A percentile compares a stretch with the other conserved stretches of the same genome.
phyloP scores from a whole-genome alignment of 1,139 yeast species.

The Pichia sp. region DNA sequence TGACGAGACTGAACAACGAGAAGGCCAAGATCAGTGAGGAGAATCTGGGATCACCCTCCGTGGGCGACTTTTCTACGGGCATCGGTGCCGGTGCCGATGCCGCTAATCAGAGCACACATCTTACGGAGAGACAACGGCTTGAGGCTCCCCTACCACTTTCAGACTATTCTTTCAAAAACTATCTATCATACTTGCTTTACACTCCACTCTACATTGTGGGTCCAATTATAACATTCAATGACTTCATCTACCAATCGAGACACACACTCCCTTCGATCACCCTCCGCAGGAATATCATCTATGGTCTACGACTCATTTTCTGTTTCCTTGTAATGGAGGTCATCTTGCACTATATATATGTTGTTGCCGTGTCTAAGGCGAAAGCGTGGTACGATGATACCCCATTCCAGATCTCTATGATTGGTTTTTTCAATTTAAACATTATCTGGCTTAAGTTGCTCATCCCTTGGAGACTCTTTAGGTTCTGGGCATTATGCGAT shows the following conservation, averaged over 20 bases:
- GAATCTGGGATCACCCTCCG: conserved; percentile 17
- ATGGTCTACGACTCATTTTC: conserved; percentile 63
- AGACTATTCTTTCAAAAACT: conserved; percentile 62
- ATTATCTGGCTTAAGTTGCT: conserved; percentile 88
- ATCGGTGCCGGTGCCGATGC: conserved; percentile 30
- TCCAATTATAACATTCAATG: conserved; percentile 90
- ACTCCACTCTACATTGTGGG: conserved; percentile 94
- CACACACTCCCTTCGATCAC: conserved; percentile 50
- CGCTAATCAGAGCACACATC: conserved; percentile 32
- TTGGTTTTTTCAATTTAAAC: conserved; percentile 84
- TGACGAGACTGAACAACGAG: background rate
- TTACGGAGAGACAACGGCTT: conserved; percentile 65
- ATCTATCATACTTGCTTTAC: conserved; percentile 72
- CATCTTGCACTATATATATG: conserved; percentile 81
- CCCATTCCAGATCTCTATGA: conserved; percentile 92
- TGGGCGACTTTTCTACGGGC: conserved; percentile 6
- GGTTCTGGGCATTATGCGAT: conserved; percentile 88
- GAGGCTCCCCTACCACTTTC: conserved; percentile 55
- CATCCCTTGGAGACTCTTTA: conserved; percentile 93
- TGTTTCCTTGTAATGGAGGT: conserved; percentile 88
- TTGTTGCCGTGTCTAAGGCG: conserved; percentile 84
- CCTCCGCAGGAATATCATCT: conserved; percentile 50
- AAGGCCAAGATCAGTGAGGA: conserved; percentile 23
- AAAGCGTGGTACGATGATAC: conserved; percentile 88
- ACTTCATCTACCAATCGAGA: conserved; percentile 71